Percentiles rank a stretch among this genome's conserved stretches.
These are phyloP conservation scores for Megacollybia platyphylla DNA, from an alignment of 1,284 basidiomycete genomes.

Conservation along the genomic window DNA sequence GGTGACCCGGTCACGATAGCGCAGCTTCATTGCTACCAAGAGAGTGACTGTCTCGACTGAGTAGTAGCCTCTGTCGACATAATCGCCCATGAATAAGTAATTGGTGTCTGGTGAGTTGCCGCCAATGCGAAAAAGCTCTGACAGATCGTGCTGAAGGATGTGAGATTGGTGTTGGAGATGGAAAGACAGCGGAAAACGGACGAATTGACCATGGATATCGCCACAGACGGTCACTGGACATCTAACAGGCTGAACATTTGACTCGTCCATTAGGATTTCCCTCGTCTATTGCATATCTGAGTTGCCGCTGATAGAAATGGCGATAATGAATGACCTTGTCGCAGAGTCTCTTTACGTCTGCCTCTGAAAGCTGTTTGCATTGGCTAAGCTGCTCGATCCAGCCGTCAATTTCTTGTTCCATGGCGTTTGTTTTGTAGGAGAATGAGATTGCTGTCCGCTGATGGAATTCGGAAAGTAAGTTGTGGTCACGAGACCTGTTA, in stretches of 20 bases:
- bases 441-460: constrained; percentile 1
- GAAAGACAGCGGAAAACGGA: constrained; percentile 32
- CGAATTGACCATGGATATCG: constrained; percentile 99
- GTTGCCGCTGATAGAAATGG: constrained; percentile 10
- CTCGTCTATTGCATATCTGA: constrained; percentile 55
- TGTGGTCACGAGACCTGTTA: not conserved
- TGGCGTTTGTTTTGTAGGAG: constrained; percentile 17
- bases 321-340: constrained; percentile 81
- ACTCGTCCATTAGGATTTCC: constrained; percentile 96
- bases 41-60: constrained; percentile 98
- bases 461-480: not conserved
- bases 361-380: constrained; percentile 95
- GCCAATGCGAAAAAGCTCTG: constrained; percentile 97
- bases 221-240: constrained; percentile 97
- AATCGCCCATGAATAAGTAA: constrained; percentile 99
- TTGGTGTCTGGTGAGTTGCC: constrained; percentile 99
- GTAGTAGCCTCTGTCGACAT: constrained; percentile 99
- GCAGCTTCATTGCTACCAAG: constrained; percentile 95
- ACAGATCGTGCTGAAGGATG: constrained; percentile 81
- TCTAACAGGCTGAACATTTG: constrained; percentile 94
- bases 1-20: constrained; percentile 97
- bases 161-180: constrained; percentile 7
- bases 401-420: constrained; percentile 79
- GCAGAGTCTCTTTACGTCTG: constrained; percentile 95
- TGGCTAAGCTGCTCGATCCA: constrained; percentile 98